phyloP scores from a whole-genome alignment of 2,329 filamentous ascomycete species.

The Epichloe sp. region DNA sequence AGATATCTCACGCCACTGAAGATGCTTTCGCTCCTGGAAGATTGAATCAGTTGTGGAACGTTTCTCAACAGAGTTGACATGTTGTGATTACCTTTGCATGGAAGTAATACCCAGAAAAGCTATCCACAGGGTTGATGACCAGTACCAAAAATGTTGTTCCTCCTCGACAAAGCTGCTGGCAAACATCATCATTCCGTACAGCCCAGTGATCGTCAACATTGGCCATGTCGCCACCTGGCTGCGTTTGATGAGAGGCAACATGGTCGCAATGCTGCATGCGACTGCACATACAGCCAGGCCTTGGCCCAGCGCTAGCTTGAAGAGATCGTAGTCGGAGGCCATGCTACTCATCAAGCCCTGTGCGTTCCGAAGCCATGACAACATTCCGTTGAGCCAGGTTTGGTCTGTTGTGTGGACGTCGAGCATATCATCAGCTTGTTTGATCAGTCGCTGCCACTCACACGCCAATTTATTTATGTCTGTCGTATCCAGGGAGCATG shows the following conservation, averaged over 20 bases:
- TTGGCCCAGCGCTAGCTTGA: slow-evolving; percentile 40
- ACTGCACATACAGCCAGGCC: slow-evolving; percentile 22
- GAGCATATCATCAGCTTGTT: slow-evolving; percentile 12
- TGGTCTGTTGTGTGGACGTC: slow-evolving; percentile 17
- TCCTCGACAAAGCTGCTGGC: slow-evolving; percentile 96
- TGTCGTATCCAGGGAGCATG: slow-evolving; percentile 21
- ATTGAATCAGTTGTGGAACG: not conserved
- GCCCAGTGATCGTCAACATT: slow-evolving; percentile 28
- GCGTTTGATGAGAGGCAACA: slow-evolving; percentile 6
- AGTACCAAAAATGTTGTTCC: slow-evolving; percentile 99
- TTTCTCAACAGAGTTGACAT: not conserved
- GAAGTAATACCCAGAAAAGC: slow-evolving; percentile 36
- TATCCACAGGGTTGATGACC: slow-evolving; percentile 63
- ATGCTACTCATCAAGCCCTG: slow-evolving; percentile 77
- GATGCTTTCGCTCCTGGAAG: slow-evolving; percentile 14
- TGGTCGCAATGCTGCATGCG: slow-evolving; percentile 7
- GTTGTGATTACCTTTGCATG: slow-evolving; percentile 24
- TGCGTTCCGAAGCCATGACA: slow-evolving; percentile 53
- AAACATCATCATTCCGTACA: slow-evolving; percentile 87
- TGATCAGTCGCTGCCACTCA: slow-evolving; percentile 40
- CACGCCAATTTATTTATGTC: slow-evolving; percentile 51
- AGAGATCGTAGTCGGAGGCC: slow-evolving; percentile 81
- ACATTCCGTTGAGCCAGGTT: slow-evolving; percentile 30
- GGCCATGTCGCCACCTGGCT: slow-evolving; percentile 28
- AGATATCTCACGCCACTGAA: slow-evolving; percentile 19